These are phyloP conservation scores for Rhynchospora breviuscula DNA, from an alignment of 176 grass and related monocot species.

Conservation along the genomic window DNA sequence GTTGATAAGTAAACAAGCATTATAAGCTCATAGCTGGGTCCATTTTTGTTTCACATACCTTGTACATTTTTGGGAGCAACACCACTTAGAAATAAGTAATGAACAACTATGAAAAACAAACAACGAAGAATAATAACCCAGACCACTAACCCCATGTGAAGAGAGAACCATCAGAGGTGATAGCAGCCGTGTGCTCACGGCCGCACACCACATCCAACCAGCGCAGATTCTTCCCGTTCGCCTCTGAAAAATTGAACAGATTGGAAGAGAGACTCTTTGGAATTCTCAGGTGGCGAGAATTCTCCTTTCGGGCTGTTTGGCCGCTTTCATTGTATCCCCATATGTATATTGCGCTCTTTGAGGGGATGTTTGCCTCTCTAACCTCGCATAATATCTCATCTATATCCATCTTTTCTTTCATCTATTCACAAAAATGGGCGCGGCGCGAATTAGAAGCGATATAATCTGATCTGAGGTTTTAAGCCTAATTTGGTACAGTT, in stretches of 20 bases:
- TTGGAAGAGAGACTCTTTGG: conserved; percentile 71
- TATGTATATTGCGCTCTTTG: conserved; percentile 82
- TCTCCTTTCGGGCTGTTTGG: conserved; percentile 72
- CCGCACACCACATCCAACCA: conserved; percentile 91
- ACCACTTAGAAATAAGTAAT: neutral
- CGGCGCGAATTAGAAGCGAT: conserved; percentile 11
- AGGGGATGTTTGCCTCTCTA: conserved; percentile 29
- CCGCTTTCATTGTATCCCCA: conserved; percentile 96
- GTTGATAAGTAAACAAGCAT: neutral
- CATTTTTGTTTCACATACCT: neutral
- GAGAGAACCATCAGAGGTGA: conserved; percentile 74
- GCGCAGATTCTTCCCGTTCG: conserved; percentile 33
- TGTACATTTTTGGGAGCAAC: neutral
- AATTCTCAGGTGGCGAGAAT: conserved; percentile 68
- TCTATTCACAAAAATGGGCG: neutral
- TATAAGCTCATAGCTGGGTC: neutral
- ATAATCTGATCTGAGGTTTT: neutral
- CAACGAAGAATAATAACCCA: neutral
- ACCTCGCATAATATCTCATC: conserved; percentile 48
- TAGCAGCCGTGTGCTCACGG: conserved; percentile 78
- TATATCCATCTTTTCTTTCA: conserved; percentile 50
- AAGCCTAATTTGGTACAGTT: neutral
- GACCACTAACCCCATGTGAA: conserved; percentile 74
- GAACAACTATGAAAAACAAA: neutral
- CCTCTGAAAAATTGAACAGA: conserved; percentile 43